Evolutionary conservation across 139 green algal species (phyloP), one percentile per base, ranked within the genome.

Genomic region (Tetraselmis striata): DNA sequence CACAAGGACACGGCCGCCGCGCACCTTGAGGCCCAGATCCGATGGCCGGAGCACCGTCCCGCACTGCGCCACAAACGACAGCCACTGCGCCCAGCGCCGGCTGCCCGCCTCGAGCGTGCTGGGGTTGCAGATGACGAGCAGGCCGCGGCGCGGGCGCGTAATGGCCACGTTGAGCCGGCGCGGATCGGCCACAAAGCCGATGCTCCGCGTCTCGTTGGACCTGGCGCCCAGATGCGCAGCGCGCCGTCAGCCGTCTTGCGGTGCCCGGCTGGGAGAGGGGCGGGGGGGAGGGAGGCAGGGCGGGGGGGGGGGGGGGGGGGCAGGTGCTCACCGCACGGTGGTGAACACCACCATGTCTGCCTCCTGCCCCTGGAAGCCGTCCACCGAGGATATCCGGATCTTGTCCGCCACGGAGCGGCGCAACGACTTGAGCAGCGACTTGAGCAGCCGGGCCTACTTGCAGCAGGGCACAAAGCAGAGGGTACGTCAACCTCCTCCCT

Each of bases 161-260:
- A 98, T 87, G 31, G 95, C 94, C 59, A 98, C 95, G 77, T 98
- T 98, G 23, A 98, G 84, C 30, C 95, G 91, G 2, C 96, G 88
- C 1, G 86, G 59, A 83, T 98, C 95, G 0, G 85, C 75, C 2
- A 98, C 84, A 83, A 98, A 98, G 25, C 95, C 95, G 0, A 98
- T 80, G 0, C 29, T 81, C 0, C 88, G 83, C 2, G 28, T 11
- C 0, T 32, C 0, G 82, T 98, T 98, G 83, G 88, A 93, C 45
- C 45, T 67, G n/a, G n/a, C n/a, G n/a, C n/a, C n/a, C n/a, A n/a
- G n/a, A n/a, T n/a, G n/a, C n/a, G n/a, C n/a, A n/a, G n/a, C n/a
- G n/a, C n/a, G n/a, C n/a, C n/a, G n/a, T n/a, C n/a, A n/a, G n/a
- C n/a, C n/a, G n/a, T n/a, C n/a, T n/a, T n/a, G n/a, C n/a, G n/a